Evolutionary conservation across 257 asterid genomes (phyloP), one percentile per base, ranked within the genome.

Genomic region (Salvia rosmarinus): DNA sequence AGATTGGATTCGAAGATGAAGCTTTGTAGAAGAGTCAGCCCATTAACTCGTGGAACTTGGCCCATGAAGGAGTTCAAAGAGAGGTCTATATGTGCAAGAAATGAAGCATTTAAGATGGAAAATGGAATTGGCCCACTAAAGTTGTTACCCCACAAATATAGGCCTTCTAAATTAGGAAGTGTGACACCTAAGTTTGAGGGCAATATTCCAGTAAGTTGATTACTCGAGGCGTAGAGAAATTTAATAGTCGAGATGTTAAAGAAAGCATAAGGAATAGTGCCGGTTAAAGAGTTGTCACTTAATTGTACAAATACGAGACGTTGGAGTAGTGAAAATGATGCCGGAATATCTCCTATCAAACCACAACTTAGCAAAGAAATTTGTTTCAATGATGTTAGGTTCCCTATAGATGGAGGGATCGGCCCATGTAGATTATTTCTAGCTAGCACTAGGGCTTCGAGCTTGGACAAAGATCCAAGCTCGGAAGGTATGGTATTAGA

Each of bases 321-420:
- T 0, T 23, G 20, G 35, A 81, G 60, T 21, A 30, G 74, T 30
- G 74, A 40, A 11, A 79, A 32, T 19, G 78, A 80, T 19, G 69
- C 65, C 1, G 84, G 84, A 6, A 81, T 58, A 35, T 79, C 72
- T 16, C 88, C 86, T 16, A 9, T 47, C 59, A 84, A 63, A 7
- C 64, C 47, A 14, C 80, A 81, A 5, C 25, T 3, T 1, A 16
- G 14, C 8, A 80, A 37, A 16, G 50, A 74, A 54, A 84, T 51
- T 4, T 3, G 0, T 2, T 9, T 25, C 0, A 81, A 64, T 40
- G 62, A 58, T 8, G 83, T 73, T 30, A 84, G 47, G 30, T 81
- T 81, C 13, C 82, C 86, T 7, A 84, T 9, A 3, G 61, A 81
- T 20, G 35, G 73, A 7, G 83, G 84, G 52, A 84, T 76, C 6